Base-by-base conservation (phyloP, 257 asterid species). In the Prunella vulgaris region DNA sequence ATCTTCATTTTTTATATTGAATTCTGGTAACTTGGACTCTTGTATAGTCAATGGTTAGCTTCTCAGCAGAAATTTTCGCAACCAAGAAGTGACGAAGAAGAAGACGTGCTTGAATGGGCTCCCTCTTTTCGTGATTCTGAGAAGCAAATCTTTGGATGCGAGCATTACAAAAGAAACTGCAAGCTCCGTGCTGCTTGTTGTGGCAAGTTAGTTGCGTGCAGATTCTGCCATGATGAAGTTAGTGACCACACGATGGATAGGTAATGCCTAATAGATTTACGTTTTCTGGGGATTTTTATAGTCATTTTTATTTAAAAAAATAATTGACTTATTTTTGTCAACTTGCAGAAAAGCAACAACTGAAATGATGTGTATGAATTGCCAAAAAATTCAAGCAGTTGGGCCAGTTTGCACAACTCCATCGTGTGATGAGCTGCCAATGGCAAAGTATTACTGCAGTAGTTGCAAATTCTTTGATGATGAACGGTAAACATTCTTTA, bases 161-260 rank as follows among this genome's bases (percentile, higher is more conserved):
- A 90, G 70, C 97, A 90, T 84, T 90, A 90, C 85, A 90, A 90
- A 78, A 82, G 97, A 74, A 90, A 90, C 82, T 90, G 97, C 87
- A 90, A 90, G 75, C 84, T 90, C 46, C 92, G 97, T 70, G 97
- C 97, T 82, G 87, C 95, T 75, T 90, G 97, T 68, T 90, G 97
- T 78, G 96, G 96, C 64, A 88, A 90, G 70, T 68, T 90, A 66
- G 80, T 88, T 70, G 70, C 90, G 3, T 90, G 97, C 79, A 82
- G 97, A 78, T 90, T 88, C 78, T 90, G 97, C 76, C 97, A 90
- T 71, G 97, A 90, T 73, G 87, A 90, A 82, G 89, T 90, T 74
- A 90, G 97, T 60, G 97, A 90, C 82, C 97, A 90, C 74, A 79
- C 96, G 10, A 90, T 90, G 96, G 97, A 90, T 17, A 81, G 97